These are phyloP conservation scores for Apiotrichum brassicae DNA, from an alignment of 1,284 basidiomycete genomes.

Conservation along the genomic window DNA sequence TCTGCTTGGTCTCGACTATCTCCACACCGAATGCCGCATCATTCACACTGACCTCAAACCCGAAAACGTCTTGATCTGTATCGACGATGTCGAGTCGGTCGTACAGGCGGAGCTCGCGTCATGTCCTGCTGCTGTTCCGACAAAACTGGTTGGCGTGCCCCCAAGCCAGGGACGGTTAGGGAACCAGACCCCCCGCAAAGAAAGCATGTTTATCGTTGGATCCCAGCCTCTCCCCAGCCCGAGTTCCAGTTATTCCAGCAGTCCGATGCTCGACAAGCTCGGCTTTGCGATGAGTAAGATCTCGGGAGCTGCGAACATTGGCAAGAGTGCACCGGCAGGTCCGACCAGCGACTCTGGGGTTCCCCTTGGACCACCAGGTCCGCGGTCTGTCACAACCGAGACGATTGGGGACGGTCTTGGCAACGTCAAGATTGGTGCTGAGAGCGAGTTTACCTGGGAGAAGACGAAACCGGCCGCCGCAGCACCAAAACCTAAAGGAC, in stretches of 20 bases:
- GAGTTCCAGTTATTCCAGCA: slow-evolving; percentile 65
- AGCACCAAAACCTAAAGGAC: slow-evolving; percentile 52
- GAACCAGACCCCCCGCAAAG: slow-evolving; percentile 88
- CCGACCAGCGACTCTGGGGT: background rate
- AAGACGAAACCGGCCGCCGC: slow-evolving; percentile 48
- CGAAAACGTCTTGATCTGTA: slow-evolving; percentile 94
- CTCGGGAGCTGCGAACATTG: slow-evolving; percentile 31
- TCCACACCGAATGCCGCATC: slow-evolving; percentile 92
- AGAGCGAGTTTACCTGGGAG: slow-evolving; percentile 53
- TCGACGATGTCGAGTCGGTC: slow-evolving; percentile 93
- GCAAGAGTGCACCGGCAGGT: slow-evolving; percentile 20
- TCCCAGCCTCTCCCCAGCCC: slow-evolving; percentile 82
- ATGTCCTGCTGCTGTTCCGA: slow-evolving; percentile 56
- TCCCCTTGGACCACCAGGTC: slow-evolving; percentile 28
- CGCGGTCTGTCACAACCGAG: slow-evolving; percentile 50
- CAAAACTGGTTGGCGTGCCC: slow-evolving; percentile 86
- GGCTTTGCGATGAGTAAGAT: slow-evolving; percentile 82
- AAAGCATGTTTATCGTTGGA: slow-evolving; percentile 83
- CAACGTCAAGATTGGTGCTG: slow-evolving; percentile 58
- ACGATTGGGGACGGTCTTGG: slow-evolving; percentile 53
- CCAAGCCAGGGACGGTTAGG: slow-evolving; percentile 93
- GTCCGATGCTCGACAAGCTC: slow-evolving; percentile 81
- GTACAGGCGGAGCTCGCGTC: slow-evolving; percentile 75
- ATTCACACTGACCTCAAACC: slow-evolving; percentile 97
- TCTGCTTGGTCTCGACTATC: slow-evolving; percentile 90